phyloP scores from a whole-genome alignment of 495 filamentous ascomycete genomes.

The Talaromyces nanjingensis region DNA sequence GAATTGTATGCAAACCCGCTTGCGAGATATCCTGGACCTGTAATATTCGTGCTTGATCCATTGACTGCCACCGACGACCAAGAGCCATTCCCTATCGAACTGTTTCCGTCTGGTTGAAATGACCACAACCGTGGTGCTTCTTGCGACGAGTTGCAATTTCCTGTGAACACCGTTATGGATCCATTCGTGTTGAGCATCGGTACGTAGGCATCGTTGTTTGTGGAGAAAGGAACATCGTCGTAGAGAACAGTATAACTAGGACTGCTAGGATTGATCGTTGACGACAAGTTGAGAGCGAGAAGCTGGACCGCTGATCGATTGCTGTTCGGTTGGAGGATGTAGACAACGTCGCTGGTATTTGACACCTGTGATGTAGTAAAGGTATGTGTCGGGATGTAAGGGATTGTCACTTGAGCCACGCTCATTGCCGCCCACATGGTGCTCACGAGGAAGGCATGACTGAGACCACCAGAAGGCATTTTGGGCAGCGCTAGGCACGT shows the following conservation, averaged over 20 bases:
- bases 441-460: conserved; percentile 14
- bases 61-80: conserved; percentile 39
- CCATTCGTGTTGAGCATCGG: conserved; percentile 60
- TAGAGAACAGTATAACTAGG: conserved; percentile 51
- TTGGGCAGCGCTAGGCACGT: background rate
- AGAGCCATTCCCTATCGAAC: conserved; percentile 43
- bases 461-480: conserved; percentile 2
- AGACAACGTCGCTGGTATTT: conserved; percentile 44
- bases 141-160: conserved; percentile 50
- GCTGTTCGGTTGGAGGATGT: conserved; percentile 51
- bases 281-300: conserved; percentile 56
- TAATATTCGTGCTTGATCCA: conserved; percentile 38
- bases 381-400: conserved; percentile 69
- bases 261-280: conserved; percentile 42
- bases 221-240: conserved; percentile 56
- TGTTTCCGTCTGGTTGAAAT: conserved; percentile 37
- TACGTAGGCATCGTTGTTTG: conserved; percentile 44
- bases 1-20: conserved; percentile 60
- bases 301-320: conserved; percentile 39
- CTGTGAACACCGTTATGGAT: conserved; percentile 60
- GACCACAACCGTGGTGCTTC: conserved; percentile 46
- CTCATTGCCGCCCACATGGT: conserved; percentile 15
- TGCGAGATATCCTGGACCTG: conserved; percentile 43
- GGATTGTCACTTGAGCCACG: conserved; percentile 38
- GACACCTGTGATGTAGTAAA: conserved; percentile 40